Base-by-base conservation (phyloP, 148 eudicot genomes). In the Limonium bicolor region DNA sequence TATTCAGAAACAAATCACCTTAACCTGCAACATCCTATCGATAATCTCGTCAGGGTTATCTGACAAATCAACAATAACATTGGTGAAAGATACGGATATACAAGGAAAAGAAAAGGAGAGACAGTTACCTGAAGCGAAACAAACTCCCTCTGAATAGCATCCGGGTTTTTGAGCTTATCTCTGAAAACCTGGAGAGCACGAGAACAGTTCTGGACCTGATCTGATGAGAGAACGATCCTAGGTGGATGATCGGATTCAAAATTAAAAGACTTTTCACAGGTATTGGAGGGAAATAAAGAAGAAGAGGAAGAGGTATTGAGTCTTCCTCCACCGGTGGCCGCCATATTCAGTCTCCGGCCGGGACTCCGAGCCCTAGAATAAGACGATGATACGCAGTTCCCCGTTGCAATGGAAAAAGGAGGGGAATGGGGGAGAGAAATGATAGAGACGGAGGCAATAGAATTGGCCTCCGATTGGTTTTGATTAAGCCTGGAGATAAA, bases 331-430 rank as follows among this genome's bases (percentile, higher is more conserved):
- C 27, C 39, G 14, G 52, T 18, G 38, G 70, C 53, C 2, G 76
- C 68, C 95, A 84, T 80, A 45, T 73, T 74, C 52, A 77, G 61
- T 50, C 29, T 67, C 30, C 66, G 71, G 67, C 64, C 37, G 42
- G 70, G 63, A 42, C 39, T 24, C 20, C 70, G 68, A 43, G 48
- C 48, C 48, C 48, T 28, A 23, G 48, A 15, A 43, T 28, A 43
- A 18, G 61, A 46, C 3, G 67, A 34, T 23, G 31, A 48, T 16
- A 19, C 14, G 53, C 23, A 45, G 69, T 70, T 70, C 55, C 81
- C 81, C 81, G 77, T 74, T 5, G 42, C 26, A 22, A 44, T 20
- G 41, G 43, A 32, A 9, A n/a, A 35, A 8, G 12, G 36, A 12
- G 26, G 25, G 26, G 36, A 52, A 30, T 27, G 26, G 9, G 28